Evolutionary conservation across 371 early-diverging fungal species (phyloP).

Genomic region (Massospora cicadina): DNA sequence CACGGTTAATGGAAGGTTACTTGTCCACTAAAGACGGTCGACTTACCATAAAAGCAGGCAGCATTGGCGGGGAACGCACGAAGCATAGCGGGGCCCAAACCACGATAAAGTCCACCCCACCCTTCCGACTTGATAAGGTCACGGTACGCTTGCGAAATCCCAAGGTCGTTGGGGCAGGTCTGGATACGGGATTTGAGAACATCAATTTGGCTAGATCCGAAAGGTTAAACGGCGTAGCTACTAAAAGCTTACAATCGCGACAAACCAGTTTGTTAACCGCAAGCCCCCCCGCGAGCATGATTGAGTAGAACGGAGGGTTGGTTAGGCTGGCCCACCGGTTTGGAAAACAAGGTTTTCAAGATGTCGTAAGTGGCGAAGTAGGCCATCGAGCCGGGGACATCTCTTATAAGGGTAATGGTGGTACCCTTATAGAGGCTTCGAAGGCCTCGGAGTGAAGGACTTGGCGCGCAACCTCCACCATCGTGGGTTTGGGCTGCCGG

Average conservation of each 20-base stretch:
- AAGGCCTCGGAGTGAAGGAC: too few relatives aligned
- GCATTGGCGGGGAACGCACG: slow-evolving; percentile 92
- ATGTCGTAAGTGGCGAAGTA: slow-evolving; percentile 92
- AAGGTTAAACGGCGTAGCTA: too few relatives aligned
- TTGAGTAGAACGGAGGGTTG: slow-evolving; percentile 43
- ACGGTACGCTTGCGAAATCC: background rate
- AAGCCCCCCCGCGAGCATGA: slow-evolving; percentile 80
- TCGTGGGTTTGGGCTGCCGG: slow-evolving; percentile 65
- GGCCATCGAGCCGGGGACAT: slow-evolving; percentile 87
- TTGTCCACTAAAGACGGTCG: background rate
- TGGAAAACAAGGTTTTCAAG: slow-evolving; percentile 56
- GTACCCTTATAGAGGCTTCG: slow-evolving; percentile 79
- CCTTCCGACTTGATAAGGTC: slow-evolving; percentile 59
- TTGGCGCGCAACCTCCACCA: slow-evolving; percentile 29
- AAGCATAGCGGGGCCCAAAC: slow-evolving; percentile 85
- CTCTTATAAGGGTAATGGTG: slow-evolving; percentile 82
- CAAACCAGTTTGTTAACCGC: slow-evolving; percentile 33
- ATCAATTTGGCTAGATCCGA: too few relatives aligned
- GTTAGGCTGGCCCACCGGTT: too few relatives aligned
- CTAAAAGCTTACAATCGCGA: slow-evolving; percentile 17
- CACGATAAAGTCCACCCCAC: slow-evolving; percentile 80
- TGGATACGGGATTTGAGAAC: slow-evolving; percentile 94
- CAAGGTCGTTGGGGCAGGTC: slow-evolving; percentile 48
- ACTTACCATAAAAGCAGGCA: slow-evolving; percentile 22
- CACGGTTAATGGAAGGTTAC: too few relatives aligned